These are phyloP conservation scores for Scutellaria baicalensis DNA, from an alignment of 257 asterid species.

Conservation along the genomic window DNA sequence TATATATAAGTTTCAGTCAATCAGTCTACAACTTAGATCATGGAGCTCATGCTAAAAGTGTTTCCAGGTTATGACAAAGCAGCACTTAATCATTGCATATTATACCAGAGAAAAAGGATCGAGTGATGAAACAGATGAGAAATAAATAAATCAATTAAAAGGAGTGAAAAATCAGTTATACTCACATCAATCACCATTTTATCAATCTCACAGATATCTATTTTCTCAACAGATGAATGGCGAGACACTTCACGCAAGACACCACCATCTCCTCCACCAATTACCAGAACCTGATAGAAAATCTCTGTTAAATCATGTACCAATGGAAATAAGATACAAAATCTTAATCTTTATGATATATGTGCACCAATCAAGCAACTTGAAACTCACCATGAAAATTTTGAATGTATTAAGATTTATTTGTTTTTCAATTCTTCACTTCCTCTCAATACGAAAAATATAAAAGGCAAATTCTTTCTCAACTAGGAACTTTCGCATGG, in stretches of 20 bases:
- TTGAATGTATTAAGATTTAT: background rate
- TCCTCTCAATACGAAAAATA: background rate
- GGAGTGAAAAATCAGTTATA: background rate
- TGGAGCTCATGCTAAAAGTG: background rate
- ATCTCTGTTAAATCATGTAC: background rate
- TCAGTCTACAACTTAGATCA: too few relatives aligned
- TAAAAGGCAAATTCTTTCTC: background rate
- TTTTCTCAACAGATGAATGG: constrained; percentile 79
- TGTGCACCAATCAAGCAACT: constrained; percentile 9
- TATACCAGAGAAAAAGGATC: background rate
- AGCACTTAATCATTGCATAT: too few relatives aligned
- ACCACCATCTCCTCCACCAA: constrained; percentile 99
- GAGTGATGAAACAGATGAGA: background rate
- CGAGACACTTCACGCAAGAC: constrained; percentile 96
- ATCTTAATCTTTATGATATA: background rate
- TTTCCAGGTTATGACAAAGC: background rate
- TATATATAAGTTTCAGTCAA: too few relatives aligned
- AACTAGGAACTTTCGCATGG: background rate
- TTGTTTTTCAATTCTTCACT: background rate
- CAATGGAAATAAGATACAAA: background rate
- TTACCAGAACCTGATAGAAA: constrained; percentile 70
- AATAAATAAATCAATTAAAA: background rate
- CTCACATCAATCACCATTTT: constrained; percentile 89
- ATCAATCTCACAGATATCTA: constrained; percentile 96
- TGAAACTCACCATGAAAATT: background rate